Conservation (phyloP, 2,329 filamentous ascomycete genomes). For the Pochonia chlamydosporia region DNA sequence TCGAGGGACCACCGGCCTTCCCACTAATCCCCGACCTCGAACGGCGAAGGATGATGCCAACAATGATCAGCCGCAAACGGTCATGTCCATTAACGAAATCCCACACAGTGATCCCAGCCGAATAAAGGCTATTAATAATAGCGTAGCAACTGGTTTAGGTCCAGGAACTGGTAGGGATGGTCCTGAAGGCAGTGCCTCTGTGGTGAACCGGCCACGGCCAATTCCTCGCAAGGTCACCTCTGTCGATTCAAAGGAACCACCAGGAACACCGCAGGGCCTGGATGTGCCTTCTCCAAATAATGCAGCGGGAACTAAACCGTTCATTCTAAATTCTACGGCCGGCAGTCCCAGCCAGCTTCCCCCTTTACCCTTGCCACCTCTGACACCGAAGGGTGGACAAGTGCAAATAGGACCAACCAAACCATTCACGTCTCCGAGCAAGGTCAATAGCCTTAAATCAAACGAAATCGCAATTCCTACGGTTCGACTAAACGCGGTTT, state of each 20-base stretch:
- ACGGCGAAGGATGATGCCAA: conserved; percentile 25
- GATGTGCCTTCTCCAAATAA: neutral
- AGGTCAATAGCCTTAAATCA: neutral
- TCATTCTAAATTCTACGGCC: neutral
- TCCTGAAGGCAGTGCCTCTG: conserved; percentile 23
- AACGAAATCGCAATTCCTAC: too few species aligned
- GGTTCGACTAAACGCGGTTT: too few species aligned
- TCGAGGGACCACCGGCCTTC: conserved; percentile 40
- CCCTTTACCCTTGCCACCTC: neutral
- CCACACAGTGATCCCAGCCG: conserved; percentile 45
- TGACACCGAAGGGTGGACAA: neutral
- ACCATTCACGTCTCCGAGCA: neutral
- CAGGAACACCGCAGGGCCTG: neutral
- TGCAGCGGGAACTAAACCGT: neutral
- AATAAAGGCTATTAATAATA: neutral
- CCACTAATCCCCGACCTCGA: conserved; percentile 39
- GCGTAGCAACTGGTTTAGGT: conserved; percentile 19
- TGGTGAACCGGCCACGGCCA: conserved; percentile 51
- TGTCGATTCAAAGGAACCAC: neutral
- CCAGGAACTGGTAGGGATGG: neutral
- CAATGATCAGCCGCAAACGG: conserved; percentile 29
- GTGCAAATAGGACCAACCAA: neutral
- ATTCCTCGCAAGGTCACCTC: conserved; percentile 41
- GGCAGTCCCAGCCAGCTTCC: neutral
- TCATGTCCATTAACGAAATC: conserved; percentile 52